These are phyloP conservation scores for Pistacia vera DNA, from an alignment of 345 rosid genomes.

Conservation along the genomic window DNA sequence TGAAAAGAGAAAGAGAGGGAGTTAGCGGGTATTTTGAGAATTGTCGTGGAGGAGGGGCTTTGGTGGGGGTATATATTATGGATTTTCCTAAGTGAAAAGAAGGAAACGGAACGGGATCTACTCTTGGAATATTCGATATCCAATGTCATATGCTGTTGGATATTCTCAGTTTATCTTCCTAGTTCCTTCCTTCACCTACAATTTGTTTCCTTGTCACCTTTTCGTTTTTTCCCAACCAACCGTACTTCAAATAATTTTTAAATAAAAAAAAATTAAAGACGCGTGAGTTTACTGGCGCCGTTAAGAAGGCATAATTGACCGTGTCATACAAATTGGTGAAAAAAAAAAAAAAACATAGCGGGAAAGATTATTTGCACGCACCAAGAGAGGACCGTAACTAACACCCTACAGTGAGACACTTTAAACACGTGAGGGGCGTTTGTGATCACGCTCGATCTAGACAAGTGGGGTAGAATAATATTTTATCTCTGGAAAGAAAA, in stretches of 20 bases:
- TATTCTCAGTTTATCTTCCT: slow-evolving; percentile 2
- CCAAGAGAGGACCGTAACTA: no score
- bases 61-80: slow-evolving; percentile 17
- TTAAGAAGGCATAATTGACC: no score
- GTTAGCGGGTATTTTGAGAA: neutral
- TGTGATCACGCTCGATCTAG: neutral
- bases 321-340: no score
- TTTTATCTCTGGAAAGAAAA: neutral
- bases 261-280: no score
- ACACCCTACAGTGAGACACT: no score
- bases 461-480: neutral
- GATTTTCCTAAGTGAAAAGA: neutral
- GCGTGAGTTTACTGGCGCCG: no score
- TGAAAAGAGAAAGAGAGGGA: neutral
- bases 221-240: neutral
- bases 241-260: no score
- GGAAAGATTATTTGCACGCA: no score
- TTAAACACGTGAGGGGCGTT: neutral
- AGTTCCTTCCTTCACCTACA: neutral
- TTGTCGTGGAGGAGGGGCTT: neutral
- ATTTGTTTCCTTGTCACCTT: neutral
- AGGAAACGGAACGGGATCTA: slow-evolving; percentile 13
- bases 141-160: slow-evolving; percentile 22
- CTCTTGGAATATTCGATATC: slow-evolving; percentile 25
- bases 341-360: no score